A percentile compares a stretch with the other conserved stretches of the same genome.
These are phyloP conservation scores for Chlorella sorokiniana DNA, from an alignment of 139 green algal species.

Conservation along the genomic window DNA sequence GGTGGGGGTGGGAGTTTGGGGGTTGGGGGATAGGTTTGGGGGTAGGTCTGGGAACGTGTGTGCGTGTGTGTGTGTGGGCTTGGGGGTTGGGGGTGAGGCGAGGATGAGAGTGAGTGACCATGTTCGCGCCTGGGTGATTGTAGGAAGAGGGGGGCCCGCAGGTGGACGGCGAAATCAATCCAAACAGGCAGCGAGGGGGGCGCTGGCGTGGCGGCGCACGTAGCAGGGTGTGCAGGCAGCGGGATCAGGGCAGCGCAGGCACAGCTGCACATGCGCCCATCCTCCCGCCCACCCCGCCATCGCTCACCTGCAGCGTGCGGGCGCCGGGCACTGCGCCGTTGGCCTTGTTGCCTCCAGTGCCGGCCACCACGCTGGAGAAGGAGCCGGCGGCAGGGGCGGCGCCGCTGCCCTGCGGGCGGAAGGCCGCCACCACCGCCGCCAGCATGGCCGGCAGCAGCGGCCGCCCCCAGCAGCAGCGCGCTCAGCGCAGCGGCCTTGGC, in stretches of 20 bases:
- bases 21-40: not conserved
- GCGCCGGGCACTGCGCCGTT: conserved; percentile 9
- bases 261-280: too few species aligned
- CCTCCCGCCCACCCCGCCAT: too few species aligned
- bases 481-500: not conserved
- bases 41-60: not conserved
- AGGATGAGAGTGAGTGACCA: too few species aligned
- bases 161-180: too few species aligned
- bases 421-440: conserved; percentile 57
- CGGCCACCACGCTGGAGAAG: conserved; percentile 6
- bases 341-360: not conserved
- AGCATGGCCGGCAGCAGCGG: conserved; percentile 70
- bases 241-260: too few species aligned
- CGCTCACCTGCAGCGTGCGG: conserved; percentile 6
- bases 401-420: conserved; percentile 51
- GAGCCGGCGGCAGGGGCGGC: not conserved
- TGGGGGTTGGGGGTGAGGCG: too few species aligned
- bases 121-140: too few species aligned
- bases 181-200: too few species aligned
- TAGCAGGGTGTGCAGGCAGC: too few species aligned
- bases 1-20: not conserved
- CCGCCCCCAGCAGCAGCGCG: conserved; percentile 45
- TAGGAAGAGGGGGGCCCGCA: too few species aligned
- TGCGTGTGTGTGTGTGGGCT: too few species aligned
- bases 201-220: too few species aligned